Base-by-base conservation (phyloP, 2,329 filamentous ascomycete species). In the Falciphora oryzae region DNA sequence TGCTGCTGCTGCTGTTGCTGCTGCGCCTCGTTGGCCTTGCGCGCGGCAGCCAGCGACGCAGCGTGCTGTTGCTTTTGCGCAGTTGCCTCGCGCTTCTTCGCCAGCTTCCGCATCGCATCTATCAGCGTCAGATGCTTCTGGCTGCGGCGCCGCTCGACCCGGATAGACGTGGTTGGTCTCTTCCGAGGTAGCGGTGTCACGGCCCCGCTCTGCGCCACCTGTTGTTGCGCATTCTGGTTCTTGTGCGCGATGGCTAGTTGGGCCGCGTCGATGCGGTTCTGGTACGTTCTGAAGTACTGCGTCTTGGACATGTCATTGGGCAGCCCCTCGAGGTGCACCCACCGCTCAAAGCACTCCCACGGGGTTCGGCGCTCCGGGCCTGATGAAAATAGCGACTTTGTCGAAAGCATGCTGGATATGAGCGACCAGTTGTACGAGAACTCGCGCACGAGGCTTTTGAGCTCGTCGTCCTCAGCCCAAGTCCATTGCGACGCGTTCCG, bases 271-370 rank as follows among this genome's bases (percentile, higher is more conserved):
- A 89, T 87, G 32, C 87, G 78, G 13, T 77, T 78, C 68, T 85
- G 86, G 72, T 88, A 89, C 1, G 84, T 78, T 72, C 93, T 92
- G 82, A 98, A 99, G 74, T 98, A 99, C 59, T 93, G 90, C 0
- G 92, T 97, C 78, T 97, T 97, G 25, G 90, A 89, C 89, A 98
- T 96, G 69, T 99, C 95, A 14, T 89, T 86, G 5, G 95, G 94
- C 53, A 97, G 81, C 1, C 93, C 93, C 77, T 98, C 95, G 16
- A 98, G 80, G 69, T 91, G 89, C 64, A 97, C 90, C 94, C 94
- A 99, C 58, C 95, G 86, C 76, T 99, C 95, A 71, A 99, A 99
- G 74, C 95, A 99, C 78, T 99, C 95, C 95, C 95, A 99, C 0
- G 94, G 93, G 3, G 94, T 98, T 61, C 95, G 86, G 67, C 95